Base-by-base conservation (phyloP, 352 stramenopile species). In the Phytophthora rubi region DNA sequence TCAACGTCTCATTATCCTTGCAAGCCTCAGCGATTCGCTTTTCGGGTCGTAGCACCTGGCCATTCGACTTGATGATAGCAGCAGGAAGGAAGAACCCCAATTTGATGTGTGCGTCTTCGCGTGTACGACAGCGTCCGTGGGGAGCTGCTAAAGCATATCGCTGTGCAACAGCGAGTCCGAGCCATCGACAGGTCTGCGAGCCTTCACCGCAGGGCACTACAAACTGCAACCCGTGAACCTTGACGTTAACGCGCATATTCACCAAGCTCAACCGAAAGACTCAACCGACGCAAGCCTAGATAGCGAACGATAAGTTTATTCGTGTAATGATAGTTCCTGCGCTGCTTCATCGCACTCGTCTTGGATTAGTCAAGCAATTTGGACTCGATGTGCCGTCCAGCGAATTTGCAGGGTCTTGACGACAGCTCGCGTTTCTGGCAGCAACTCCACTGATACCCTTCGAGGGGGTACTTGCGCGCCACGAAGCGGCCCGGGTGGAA, bases 381-480 rank as follows among this genome's bases (percentile, higher is more conserved):
- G 59, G 82, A 87, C 64, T 94, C 86, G 56, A 77, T 60, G 75
- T 94, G 86, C 26, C 86, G 84, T 6, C 86, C 86, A 16, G 86
- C 83, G 72, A 94, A 94, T 67, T 92, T 94, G 80, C 86, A 94
- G 2, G 86, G 71, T 32, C 86, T 84, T 16, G 86, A 91, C 13
- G 84, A 90, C 23, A 94, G 66, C 63, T 94, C 86, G 1, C 86
- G 81, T 65, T 94, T 94, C 70, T 91, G 83, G 77, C 86, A 94
- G 73, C 86, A 94, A 61, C 82, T 91, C 86, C 86, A 94, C 55
- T 92, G 83, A 59, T 94, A 94, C 13, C 86, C 86, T 72, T 94
- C 84, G 23, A 94, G 82, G 5, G 86, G 86, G 54, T 94, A 92
- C 67, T 91, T 86, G 8, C 86, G 84, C 18, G 84, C 84, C 13